These are phyloP conservation scores for Globisporangium lucens DNA, from an alignment of 352 stramenopile species.

Conservation along the genomic window DNA sequence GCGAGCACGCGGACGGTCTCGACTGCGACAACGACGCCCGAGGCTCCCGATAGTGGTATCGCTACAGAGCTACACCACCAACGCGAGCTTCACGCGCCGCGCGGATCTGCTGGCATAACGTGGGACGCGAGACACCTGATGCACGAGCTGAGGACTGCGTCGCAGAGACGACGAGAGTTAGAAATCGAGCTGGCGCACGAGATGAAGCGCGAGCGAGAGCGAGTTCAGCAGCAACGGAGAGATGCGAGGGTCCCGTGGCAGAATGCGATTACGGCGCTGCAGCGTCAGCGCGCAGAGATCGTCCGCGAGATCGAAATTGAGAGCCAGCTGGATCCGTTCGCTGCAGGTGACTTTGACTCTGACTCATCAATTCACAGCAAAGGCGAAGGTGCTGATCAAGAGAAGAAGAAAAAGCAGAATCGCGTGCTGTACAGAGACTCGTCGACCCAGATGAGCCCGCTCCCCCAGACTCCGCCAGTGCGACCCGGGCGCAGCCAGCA, in stretches of 20 bases:
- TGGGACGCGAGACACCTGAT: conserved; percentile 31
- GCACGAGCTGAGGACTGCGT: conserved; percentile 35
- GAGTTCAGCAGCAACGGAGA: conserved; percentile 11
- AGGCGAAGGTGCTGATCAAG: not conserved
- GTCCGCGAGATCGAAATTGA: conserved; percentile 41
- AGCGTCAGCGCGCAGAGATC: conserved; percentile 44
- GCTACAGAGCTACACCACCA: not conserved
- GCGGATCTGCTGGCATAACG: not conserved
- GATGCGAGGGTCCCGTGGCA: conserved; percentile 21
- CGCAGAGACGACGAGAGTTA: conserved; percentile 24
- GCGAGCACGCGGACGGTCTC: conserved; percentile 13
- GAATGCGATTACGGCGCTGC: conserved; percentile 37
- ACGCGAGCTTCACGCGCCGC: not conserved
- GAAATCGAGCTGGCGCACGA: conserved; percentile 39
- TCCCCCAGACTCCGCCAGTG: not conserved
- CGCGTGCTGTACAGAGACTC: conserved; percentile 6
- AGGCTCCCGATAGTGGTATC: not conserved
- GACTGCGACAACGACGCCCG: conserved; percentile 2
- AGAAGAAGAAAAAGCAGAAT: not conserved
- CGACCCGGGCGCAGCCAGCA: not conserved
- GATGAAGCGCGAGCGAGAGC: conserved; percentile 24
- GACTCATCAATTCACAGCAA: not conserved
- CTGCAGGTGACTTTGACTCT: not conserved
- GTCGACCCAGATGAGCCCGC: conserved; percentile 15
- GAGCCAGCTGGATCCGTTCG: conserved; percentile 6